These are phyloP conservation scores for Neohortaea acidophila DNA, from an alignment of 495 filamentous ascomycete species.

Conservation along the genomic window DNA sequence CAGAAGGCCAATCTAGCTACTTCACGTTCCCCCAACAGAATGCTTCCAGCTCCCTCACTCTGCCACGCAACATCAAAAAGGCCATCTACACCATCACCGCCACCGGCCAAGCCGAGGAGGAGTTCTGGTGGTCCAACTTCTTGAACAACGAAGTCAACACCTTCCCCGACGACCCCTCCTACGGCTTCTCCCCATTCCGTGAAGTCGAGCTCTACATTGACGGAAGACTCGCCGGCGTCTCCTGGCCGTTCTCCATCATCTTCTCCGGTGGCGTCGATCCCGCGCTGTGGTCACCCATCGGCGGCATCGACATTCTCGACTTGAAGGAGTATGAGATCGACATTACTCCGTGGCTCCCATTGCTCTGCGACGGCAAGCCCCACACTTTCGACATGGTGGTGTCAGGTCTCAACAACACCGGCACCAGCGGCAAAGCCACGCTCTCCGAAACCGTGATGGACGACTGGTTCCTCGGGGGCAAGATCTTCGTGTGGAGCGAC, in stretches of 20 bases:
- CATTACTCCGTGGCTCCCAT: slow-evolving; percentile 59
- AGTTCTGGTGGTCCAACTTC: slow-evolving; percentile 86
- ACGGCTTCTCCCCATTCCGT: slow-evolving; percentile 63
- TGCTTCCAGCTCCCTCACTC: slow-evolving; percentile 40
- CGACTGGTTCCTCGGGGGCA: slow-evolving; percentile 73
- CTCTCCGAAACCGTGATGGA: slow-evolving; percentile 48
- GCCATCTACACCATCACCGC: slow-evolving; percentile 65
- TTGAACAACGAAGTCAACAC: slow-evolving; percentile 45
- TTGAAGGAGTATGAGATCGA: slow-evolving; percentile 71
- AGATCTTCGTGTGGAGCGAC: slow-evolving; percentile 62
- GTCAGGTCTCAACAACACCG: slow-evolving; percentile 43
- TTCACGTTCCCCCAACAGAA: slow-evolving; percentile 55
- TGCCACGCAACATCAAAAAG: slow-evolving; percentile 47
- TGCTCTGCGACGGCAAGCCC: slow-evolving; percentile 45
- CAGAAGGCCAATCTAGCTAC: slow-evolving; percentile 41
- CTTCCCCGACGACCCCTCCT: slow-evolving; percentile 43
- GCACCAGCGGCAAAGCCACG: slow-evolving; percentile 30
- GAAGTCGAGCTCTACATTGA: slow-evolving; percentile 74
- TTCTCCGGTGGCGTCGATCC: slow-evolving; percentile 81
- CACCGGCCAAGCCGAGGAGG: slow-evolving; percentile 62
- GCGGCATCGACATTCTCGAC: slow-evolving; percentile 74
- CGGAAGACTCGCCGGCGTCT: slow-evolving; percentile 57
- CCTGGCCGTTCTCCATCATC: slow-evolving; percentile 75
- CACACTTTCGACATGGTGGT: slow-evolving; percentile 63
- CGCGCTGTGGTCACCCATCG: slow-evolving; percentile 68